These are phyloP conservation scores for Blastobotrys indianensis DNA, from an alignment of 1,139 yeast genomes.

Conservation along the genomic window DNA sequence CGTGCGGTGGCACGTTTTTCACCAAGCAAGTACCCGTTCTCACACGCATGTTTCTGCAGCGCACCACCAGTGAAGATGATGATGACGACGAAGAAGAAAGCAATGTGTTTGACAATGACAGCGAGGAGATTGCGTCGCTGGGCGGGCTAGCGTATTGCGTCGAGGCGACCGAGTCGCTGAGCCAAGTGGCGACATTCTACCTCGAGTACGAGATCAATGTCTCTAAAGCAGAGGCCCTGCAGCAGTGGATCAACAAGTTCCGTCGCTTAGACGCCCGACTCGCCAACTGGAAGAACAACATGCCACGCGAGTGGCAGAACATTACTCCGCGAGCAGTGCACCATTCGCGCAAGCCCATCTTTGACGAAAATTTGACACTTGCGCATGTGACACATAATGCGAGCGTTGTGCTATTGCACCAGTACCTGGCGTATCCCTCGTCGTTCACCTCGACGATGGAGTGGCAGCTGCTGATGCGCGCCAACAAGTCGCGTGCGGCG, in stretches of 20 bases:
- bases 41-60: too few relatives aligned
- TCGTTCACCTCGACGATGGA: neutral
- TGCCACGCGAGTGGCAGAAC: slow-evolving; percentile 12
- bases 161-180: slow-evolving; percentile 14
- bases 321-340: neutral
- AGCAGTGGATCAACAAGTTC: slow-evolving; percentile 3
- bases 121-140: slow-evolving; percentile 10
- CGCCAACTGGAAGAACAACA: slow-evolving; percentile 12
- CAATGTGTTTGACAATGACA: slow-evolving; percentile 16
- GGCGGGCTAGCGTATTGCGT: slow-evolving; percentile 16
- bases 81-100: slow-evolving; percentile 5
- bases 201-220: slow-evolving; percentile 6
- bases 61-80: slow-evolving; percentile 3
- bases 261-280: slow-evolving; percentile 3
- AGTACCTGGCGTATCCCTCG: slow-evolving; percentile 13
- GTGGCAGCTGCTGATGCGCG: slow-evolving; percentile 3
- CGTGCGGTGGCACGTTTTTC: slow-evolving; percentile 19
- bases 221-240: neutral
- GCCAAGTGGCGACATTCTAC: slow-evolving; percentile 7
- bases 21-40: too few relatives aligned
- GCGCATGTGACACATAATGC: slow-evolving; percentile 18
- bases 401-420: slow-evolving; percentile 15
- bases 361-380: slow-evolving; percentile 16
- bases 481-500: slow-evolving; percentile 4
- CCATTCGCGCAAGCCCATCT: slow-evolving; percentile 3